Base-by-base conservation (phyloP, 2,329 filamentous ascomycete species). In the Beauveria rudraprayagi region DNA sequence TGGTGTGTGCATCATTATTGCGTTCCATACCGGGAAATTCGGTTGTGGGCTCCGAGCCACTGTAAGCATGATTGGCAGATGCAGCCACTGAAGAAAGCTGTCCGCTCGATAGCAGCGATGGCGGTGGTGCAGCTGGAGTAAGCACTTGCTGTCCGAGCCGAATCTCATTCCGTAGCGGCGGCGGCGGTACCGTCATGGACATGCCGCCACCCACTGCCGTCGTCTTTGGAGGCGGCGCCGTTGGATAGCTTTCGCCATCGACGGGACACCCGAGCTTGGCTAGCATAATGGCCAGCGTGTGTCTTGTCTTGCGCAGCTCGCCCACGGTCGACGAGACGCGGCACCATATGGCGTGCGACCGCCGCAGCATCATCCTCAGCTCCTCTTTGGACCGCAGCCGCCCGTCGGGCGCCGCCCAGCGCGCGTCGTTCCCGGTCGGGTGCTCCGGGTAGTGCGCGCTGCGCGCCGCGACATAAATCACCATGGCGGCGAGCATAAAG, bases 401-500 rank as follows among this genome's bases (percentile, higher is more conserved):
- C 7, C 67, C 66, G 24, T 70, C 69, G 1, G 26, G 30, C 47
- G 70, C 68, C 62, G 73, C 69, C 75, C 74, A 77, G 63, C 72
- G 70, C 37, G 65, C 47, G 1, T 70, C 67, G 11, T 67, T 70
- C 5, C 71, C 73, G 17, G 65, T 67, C 26, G 50, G 57, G 24
- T 54, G 6, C 8, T 78, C 75, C 41, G 68, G 67, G 62, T 77
- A 78, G 44, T 69, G 69, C 22, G 76, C 72, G 66, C 76, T 78
- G 64, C 78, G 76, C 26, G 79, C 67, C 19, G 79, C 71, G 19
- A 87, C 71, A 63, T 82, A 86, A 3, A 88, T 67, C 16, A 87
- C 77, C 78, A 85, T 84, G 60, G 81, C 79, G 0, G 84, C 83
- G 2, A 87, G 76, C 56, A 88, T 72, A 56, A 83, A 87, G 67